Evolutionary conservation across 768 basidiomycete genomes (phyloP), one percentile per base, ranked within the genome.

Genomic region (Hygrophoropsis aurantiaca): DNA sequence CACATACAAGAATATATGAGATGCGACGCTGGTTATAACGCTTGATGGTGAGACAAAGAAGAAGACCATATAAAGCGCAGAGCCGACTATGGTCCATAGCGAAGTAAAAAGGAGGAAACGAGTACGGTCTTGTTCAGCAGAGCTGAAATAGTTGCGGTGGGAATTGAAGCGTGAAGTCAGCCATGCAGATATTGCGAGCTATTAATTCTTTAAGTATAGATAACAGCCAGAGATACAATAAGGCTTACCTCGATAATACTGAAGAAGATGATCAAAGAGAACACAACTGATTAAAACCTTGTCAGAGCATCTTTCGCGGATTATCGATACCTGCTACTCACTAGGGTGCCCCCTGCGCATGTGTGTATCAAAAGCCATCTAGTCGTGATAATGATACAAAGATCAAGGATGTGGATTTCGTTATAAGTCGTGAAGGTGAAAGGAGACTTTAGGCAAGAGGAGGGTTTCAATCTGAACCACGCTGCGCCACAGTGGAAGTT

Each of bases 131-230:
- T 80, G 79, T 52, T 82, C 76, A 25, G 70, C 60, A 10, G 53
- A 49, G 49, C 60, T 75, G 43, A 68, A 69, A 59, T 70, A 78
- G 69, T 85, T 74, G 65, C 79, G 72, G 52, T 75, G 70, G 23
- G 64, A 46, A 62, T 84, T 80, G 70, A 80, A 91, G 36, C 69
- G 73, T 11, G 82, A 69, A 7, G 78, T 75, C 36, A 93, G 73
- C 80, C 85, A 92, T 4, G 87, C 83, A 3, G 90, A 74, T 52
- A 89, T 79, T 20, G 80, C 69, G 55, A 89, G 73, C 86, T 89
- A 51, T 2, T 20, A 16, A 11, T 33, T 13, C 26, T 0, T 2
- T 44, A 44, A 3, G 10, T 11, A 13, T 42, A 42, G 10, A 23
- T 30, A 32, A 20, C 9, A 40, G 5, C 18, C 9, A 41, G 39